These are phyloP conservation scores for Pyricularia pennisetigena DNA, from an alignment of 2,329 filamentous ascomycete species.

Conservation along the genomic window DNA sequence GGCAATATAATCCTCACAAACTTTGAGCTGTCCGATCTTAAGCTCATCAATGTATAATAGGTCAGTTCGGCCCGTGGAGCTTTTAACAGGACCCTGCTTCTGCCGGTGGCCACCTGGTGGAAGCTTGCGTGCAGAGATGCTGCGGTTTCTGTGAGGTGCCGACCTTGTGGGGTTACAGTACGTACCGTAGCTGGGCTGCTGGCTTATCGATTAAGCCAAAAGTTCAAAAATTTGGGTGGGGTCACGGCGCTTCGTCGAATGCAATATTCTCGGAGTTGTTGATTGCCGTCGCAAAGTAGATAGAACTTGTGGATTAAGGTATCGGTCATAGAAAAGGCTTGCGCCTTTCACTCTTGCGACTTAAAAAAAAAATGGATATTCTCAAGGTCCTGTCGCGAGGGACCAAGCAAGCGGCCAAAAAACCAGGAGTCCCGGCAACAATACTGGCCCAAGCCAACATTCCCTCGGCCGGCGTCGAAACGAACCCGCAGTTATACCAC, in stretches of 20 bases:
- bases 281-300: background rate
- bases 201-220: background rate
- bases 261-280: background rate
- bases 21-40: background rate
- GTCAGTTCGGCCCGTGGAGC: background rate
- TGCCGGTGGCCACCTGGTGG: no score
- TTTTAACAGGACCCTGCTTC: background rate
- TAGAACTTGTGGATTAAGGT: background rate
- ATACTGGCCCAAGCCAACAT: conserved; percentile 30
- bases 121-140: background rate
- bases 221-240: conserved; percentile 1
- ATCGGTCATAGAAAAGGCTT: background rate
- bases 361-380: conserved; percentile 49
- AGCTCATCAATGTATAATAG: background rate
- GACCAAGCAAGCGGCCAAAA: conserved; percentile 45
- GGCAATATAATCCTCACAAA: background rate
- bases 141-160: background rate
- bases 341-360: background rate
- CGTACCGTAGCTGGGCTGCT: background rate
- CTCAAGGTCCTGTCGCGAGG: conserved; percentile 64
- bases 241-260: background rate
- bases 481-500: conserved; percentile 63
- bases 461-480: conserved; percentile 53
- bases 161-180: no score
- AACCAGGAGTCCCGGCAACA: conserved; percentile 19